Conservation (phyloP, 176 grass and related monocot genomes). For the Aegilops speltoides region DNA sequence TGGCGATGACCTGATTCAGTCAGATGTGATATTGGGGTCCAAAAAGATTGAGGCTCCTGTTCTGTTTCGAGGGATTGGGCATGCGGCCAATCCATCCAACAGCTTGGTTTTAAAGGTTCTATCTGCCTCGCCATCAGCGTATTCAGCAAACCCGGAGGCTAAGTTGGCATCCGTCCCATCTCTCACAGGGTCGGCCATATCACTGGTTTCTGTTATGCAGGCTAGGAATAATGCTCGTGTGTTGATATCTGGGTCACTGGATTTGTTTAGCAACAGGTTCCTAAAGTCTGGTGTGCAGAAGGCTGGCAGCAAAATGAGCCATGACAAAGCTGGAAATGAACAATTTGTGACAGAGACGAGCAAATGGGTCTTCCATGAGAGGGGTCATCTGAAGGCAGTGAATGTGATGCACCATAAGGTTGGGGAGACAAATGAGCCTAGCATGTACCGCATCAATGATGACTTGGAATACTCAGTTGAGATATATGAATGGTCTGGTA, state of each 20-base stretch:
- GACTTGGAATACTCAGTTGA: constrained; percentile 98
- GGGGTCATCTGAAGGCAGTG: constrained; percentile 94
- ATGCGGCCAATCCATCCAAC: constrained; percentile 73
- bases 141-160: constrained; percentile 78
- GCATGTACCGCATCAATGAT: constrained; percentile 97
- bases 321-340: constrained; percentile 86
- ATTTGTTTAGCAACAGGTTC: constrained; percentile 95
- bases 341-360: constrained; percentile 92
- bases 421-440: constrained; percentile 83
- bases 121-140: constrained; percentile 82
- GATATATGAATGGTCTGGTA: constrained; percentile 98
- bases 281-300: constrained; percentile 82
- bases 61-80: constrained; percentile 86
- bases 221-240: constrained; percentile 95
- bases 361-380: constrained; percentile 99
- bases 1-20: constrained; percentile 71
- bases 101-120: constrained; percentile 89
- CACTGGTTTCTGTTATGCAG: constrained; percentile 96
- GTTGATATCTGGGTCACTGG: constrained; percentile 82
- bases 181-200: constrained; percentile 78
- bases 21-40: constrained; percentile 75
- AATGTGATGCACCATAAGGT: constrained; percentile 84
- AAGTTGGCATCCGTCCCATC: constrained; percentile 75
- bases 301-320: constrained; percentile 59
- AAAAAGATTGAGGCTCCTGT: constrained; percentile 86